These are phyloP conservation scores for Arthrobotrys entomopaga DNA, from an alignment of 2,329 filamentous ascomycete species.

Conservation along the genomic window DNA sequence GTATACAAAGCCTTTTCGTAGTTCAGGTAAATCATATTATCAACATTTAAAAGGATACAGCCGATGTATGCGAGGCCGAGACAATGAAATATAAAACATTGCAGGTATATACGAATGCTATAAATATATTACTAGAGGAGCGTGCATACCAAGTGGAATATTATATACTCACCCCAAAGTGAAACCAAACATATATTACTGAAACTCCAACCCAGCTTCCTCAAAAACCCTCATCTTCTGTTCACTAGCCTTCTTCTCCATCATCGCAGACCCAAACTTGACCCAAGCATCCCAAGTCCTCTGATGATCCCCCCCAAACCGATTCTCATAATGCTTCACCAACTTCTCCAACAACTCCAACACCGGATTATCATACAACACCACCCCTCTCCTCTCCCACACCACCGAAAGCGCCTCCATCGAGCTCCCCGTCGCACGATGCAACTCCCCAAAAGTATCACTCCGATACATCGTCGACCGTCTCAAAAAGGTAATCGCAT, in stretches of 20 bases:
- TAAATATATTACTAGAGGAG: no score
- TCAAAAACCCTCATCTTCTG: slow-evolving; percentile 31
- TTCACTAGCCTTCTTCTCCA: slow-evolving; percentile 27
- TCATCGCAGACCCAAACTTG: slow-evolving; percentile 43
- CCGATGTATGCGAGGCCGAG: no score
- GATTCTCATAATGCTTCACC: slow-evolving; percentile 40
- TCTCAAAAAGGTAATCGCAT: slow-evolving; percentile 39
- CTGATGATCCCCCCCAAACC: slow-evolving; percentile 46
- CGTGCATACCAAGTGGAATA: no score
- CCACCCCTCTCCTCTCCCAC: slow-evolving; percentile 33
- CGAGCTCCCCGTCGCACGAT: slow-evolving; percentile 41
- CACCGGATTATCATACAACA: slow-evolving; percentile 41
- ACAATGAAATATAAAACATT: no score
- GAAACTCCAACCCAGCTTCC: not conserved
- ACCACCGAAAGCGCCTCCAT: slow-evolving; percentile 47
- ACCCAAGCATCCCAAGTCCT: slow-evolving; percentile 51
- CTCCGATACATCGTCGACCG: slow-evolving; percentile 39
- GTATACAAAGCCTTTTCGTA: no score
- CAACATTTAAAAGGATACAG: no score
- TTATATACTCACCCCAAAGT: no score
- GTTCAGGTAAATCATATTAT: no score
- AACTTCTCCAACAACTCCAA: slow-evolving; percentile 45
- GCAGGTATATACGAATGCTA: no score
- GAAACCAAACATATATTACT: no score
- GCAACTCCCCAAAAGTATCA: slow-evolving; percentile 48